phyloP scores from a whole-genome alignment of 352 stramenopile species.

The Globisporangium nagaii region DNA sequence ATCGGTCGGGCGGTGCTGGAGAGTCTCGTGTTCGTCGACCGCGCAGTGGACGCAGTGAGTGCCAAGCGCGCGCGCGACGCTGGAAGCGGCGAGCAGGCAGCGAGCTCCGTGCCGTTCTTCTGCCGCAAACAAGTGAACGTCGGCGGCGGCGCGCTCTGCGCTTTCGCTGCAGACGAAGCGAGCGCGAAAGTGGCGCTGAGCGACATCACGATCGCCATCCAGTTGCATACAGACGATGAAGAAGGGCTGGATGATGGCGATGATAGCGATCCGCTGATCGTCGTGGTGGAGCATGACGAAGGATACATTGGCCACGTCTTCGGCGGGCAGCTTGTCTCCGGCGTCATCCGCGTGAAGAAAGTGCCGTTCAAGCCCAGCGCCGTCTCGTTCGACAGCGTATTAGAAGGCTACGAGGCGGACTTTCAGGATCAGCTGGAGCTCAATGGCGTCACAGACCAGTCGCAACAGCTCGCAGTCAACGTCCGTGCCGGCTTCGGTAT shows the following conservation, averaged over 20 bases:
- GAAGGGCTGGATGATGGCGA: not conserved
- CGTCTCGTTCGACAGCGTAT: conserved; percentile 4
- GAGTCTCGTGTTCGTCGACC: conserved; percentile 6
- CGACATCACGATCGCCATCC: conserved; percentile 4
- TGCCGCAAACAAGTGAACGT: conserved; percentile 2
- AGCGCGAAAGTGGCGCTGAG: conserved; percentile 4
- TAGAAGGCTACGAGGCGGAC: conserved; percentile 12
- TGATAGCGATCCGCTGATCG: not conserved
- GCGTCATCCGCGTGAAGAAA: conserved; percentile 1
- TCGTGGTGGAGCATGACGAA: conserved; percentile 11
- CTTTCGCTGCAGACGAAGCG: not conserved
- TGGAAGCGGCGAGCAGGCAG: not conserved
- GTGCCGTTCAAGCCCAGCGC: not conserved
- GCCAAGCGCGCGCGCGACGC: not conserved
- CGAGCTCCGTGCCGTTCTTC: conserved; percentile 7
- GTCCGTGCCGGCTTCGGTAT: conserved; percentile 8
- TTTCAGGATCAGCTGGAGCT: conserved; percentile 10
- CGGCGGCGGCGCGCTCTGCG: not conserved
- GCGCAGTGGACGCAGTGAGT: not conserved
- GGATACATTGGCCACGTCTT: conserved; percentile 9
- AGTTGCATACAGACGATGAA: not conserved
- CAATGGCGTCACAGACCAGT: conserved; percentile 2
- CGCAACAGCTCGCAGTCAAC: conserved; percentile 2
- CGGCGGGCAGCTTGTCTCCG: not conserved
- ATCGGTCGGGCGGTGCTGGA: conserved; percentile 2